Percentiles rank a stretch among this genome's conserved stretches.
Conservation (phyloP, 2,329 filamentous ascomycete species). For the Penicillium sp. region DNA sequence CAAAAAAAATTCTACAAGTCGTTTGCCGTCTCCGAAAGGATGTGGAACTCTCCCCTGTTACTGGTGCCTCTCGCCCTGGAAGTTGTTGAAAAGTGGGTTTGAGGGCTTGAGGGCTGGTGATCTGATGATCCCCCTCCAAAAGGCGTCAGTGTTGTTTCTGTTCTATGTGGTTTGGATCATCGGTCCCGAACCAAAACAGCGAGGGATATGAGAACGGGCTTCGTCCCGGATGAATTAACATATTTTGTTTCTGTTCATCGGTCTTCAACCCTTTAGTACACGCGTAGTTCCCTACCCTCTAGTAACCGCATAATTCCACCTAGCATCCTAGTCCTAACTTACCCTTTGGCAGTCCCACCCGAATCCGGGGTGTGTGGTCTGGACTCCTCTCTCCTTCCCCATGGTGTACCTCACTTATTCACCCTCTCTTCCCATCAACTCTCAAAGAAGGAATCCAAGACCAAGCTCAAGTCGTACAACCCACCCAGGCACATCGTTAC, state of each 20-base stretch:
- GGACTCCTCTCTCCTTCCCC: too few relatives aligned
- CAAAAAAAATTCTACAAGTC: constrained; percentile 3
- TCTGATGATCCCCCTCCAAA: constrained; percentile 24
- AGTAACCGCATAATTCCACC: background rate
- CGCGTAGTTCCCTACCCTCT: background rate
- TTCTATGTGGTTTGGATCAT: constrained; percentile 27
- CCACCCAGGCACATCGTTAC: background rate
- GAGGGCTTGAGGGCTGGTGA: background rate
- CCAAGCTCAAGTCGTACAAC: background rate
- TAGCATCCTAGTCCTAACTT: constrained; percentile 1
- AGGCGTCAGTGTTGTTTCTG: constrained; percentile 30
- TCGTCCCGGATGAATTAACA: constrained; percentile 32
- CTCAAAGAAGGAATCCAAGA: background rate
- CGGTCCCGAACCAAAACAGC: constrained; percentile 25
- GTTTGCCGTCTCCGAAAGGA: constrained; percentile 5
- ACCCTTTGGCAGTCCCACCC: background rate
- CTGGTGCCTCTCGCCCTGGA: background rate
- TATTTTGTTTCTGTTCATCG: constrained; percentile 29
- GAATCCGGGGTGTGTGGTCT: constrained; percentile 1
- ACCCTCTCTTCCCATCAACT: too few relatives aligned
- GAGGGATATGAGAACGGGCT: constrained; percentile 33
- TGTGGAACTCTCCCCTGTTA: constrained; percentile 10
- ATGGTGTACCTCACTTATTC: too few relatives aligned
- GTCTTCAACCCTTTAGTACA: too few relatives aligned
- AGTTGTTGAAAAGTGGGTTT: background rate